phyloP scores from a whole-genome alignment of 106 monocot genomes.

The Allium fistulosum region DNA sequence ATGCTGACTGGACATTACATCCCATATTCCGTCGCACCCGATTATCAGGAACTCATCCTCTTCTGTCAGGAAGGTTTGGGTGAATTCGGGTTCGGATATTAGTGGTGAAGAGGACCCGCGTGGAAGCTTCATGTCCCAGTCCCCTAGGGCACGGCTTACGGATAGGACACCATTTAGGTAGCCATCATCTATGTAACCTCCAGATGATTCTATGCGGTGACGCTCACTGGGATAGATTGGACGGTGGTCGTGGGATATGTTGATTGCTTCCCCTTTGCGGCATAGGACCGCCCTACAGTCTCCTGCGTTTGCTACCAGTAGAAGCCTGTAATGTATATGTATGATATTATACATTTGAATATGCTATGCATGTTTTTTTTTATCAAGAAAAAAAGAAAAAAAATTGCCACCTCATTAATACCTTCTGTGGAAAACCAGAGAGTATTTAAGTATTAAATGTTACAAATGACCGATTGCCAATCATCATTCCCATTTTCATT shows the following conservation, averaged over 20 bases:
- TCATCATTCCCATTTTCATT: no score
- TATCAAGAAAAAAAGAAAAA: no score
- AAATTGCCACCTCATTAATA: no score
- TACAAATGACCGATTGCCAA: no score
- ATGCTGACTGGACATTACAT: conserved; percentile 57
- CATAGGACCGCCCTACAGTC: conserved; percentile 61
- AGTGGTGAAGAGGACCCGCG: conserved; percentile 32
- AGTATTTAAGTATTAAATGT: no score
- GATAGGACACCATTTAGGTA: conserved; percentile 68
- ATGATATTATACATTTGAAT: no score
- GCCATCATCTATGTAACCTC: conserved; percentile 50
- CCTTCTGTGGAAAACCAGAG: no score
- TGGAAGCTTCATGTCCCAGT: conserved; percentile 56
- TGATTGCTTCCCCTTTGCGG: conserved; percentile 42
- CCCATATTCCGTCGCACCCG: conserved; percentile 71
- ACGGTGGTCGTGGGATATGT: conserved; percentile 56
- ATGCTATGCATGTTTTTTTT: no score
- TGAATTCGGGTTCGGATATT: conserved; percentile 54
- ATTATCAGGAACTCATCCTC: conserved; percentile 75
- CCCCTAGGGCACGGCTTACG: conserved; percentile 46
- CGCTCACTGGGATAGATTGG: conserved; percentile 31
- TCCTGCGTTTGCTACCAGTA: conserved; percentile 60
- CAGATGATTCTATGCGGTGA: conserved; percentile 25
- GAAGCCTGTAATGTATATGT: conserved; percentile 17
- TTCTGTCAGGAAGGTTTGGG: conserved; percentile 23